A percentile compares a stretch with the other conserved stretches of the same genome.
Evolutionary conservation across 2,329 filamentous ascomycete genomes (phyloP).

Genomic region (Monilinia aucupariae): DNA sequence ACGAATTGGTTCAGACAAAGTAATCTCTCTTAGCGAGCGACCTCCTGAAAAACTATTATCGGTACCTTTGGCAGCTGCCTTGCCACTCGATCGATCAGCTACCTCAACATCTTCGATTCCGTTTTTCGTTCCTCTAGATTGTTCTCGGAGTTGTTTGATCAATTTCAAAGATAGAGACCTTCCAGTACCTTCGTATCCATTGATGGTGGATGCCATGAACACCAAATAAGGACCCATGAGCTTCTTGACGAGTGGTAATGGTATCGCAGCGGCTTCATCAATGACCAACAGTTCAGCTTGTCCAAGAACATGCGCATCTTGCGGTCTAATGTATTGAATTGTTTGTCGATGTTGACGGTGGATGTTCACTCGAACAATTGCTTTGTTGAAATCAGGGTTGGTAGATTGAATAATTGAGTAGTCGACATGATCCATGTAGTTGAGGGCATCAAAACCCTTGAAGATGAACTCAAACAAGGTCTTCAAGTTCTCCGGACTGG

Average conservation of each 20-base stretch:
- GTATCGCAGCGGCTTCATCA: slow-evolving; percentile 95
- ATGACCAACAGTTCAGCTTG: slow-evolving; percentile 95
- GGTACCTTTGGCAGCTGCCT: slow-evolving; percentile 54
- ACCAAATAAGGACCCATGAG: slow-evolving; percentile 95
- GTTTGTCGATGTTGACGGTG: slow-evolving; percentile 93
- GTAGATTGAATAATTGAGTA: slow-evolving; percentile 98
- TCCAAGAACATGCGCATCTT: slow-evolving; percentile 90
- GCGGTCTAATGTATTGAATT: slow-evolving; percentile 96
- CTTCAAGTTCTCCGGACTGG: slow-evolving; percentile 96
- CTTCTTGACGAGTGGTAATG: slow-evolving; percentile 84
- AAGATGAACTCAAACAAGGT: slow-evolving; percentile 98
- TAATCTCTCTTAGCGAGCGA: slow-evolving; percentile 84
- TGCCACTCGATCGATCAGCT: slow-evolving; percentile 74
- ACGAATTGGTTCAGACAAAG: slow-evolving; percentile 86
- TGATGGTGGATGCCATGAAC: slow-evolving; percentile 99
- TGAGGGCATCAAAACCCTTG: slow-evolving; percentile 92
- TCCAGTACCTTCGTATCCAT: slow-evolving; percentile 96
- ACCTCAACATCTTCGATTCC: slow-evolving; percentile 57
- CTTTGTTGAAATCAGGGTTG: slow-evolving; percentile 98
- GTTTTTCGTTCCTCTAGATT: slow-evolving; percentile 63
- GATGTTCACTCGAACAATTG: slow-evolving; percentile 93
- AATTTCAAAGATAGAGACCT: slow-evolving; percentile 91
- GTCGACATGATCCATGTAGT: slow-evolving; percentile 90
- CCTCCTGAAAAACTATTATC: slow-evolving; percentile 57
- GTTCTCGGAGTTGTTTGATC: slow-evolving; percentile 93